These are phyloP conservation scores for Xylariaceae sp. DNA, from an alignment of 2,329 filamentous ascomycete species.

Conservation along the genomic window DNA sequence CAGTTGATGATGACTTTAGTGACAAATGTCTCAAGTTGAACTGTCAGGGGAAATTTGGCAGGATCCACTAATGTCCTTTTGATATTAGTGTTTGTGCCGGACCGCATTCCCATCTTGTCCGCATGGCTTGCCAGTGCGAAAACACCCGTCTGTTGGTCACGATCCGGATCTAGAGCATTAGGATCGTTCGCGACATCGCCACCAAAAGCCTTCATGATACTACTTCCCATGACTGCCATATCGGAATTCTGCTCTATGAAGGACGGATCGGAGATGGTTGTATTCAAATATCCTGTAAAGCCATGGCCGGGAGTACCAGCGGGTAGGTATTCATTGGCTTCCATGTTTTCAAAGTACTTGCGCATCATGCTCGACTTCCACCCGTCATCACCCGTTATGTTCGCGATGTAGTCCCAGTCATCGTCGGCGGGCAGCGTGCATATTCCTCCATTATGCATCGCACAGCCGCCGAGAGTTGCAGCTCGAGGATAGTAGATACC, in stretches of 20 bases:
- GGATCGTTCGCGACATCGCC: slow-evolving; percentile 26
- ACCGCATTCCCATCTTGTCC: slow-evolving; percentile 25
- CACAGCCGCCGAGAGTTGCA: slow-evolving; percentile 33
- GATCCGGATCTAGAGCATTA: slow-evolving; percentile 24
- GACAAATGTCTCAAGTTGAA: slow-evolving; percentile 27
- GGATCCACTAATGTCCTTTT: slow-evolving; percentile 42
- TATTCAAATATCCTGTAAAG: slow-evolving; percentile 27
- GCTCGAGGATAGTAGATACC: slow-evolving; percentile 34
- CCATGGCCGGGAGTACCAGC: slow-evolving; percentile 25
- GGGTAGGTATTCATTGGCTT: slow-evolving; percentile 27
- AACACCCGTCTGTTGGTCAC: slow-evolving; percentile 26
- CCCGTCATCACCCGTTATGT: slow-evolving; percentile 27
- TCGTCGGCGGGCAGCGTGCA: slow-evolving; percentile 29
- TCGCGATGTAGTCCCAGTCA: slow-evolving; percentile 29
- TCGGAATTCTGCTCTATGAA: slow-evolving; percentile 23
- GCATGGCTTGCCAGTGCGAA: slow-evolving; percentile 26
- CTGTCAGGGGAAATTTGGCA: slow-evolving; percentile 42
- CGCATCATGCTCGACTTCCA: slow-evolving; percentile 24
- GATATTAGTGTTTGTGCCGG: slow-evolving; percentile 46
- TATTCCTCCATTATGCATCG: slow-evolving; percentile 30
- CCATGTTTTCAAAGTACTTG: slow-evolving; percentile 21
- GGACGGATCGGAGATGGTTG: slow-evolving; percentile 26
- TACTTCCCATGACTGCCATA: slow-evolving; percentile 21
- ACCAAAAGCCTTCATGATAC: slow-evolving; percentile 20
- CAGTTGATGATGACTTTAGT: slow-evolving; percentile 26